Evolutionary conservation across 2,329 filamentous ascomycete genomes (phyloP), one percentile per base, ranked within the genome.

Genomic region (Phaeomoniella chlamydospora): DNA sequence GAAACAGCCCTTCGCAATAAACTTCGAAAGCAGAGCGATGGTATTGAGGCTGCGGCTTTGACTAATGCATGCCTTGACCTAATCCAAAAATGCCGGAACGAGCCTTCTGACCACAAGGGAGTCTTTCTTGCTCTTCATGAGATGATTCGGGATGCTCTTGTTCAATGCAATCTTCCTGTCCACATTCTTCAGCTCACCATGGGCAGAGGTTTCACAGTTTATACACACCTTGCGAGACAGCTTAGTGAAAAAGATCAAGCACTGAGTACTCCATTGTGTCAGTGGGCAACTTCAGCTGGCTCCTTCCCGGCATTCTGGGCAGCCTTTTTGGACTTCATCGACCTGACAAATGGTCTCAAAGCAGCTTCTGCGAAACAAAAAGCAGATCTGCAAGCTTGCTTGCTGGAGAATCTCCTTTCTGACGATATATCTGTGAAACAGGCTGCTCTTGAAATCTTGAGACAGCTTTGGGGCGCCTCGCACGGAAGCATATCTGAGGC

Each of bases 401-500:
- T 94, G 2, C 67, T 87, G 37, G 64, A 70, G 10, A 92, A 88
- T 43, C 65, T 98, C 14, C 73, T 77, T 3, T 76, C 77, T 1
- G 73, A 80, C 10, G 88, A 80, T 5, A 81, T 87, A 46, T 66
- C 77, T 10, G 64, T 94, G 35, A 74, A 88, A 29, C 62, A 83
- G 6, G 69, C 73, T 5, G 85, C 82, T 14, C 59, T 98, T 29
- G 72, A 76, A 39, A 65, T 94, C 16, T 59, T 96, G 10, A 68
- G 73, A 30, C 64, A 73, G 22, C 57, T 90, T 12, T 63, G 74
- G 34, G 45, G 55, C 17, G 63, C 68, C 40, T 58, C 67, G 32
- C 53, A 46, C 58, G 49, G 49, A 4, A 52, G 55, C 15, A 44
- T 65, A 15, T 45, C 65, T 4, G 61, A 72, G 18, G 60, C 65